Conservation (phyloP, 2,329 filamentous ascomycete genomes). For the Colletotrichum lini region DNA sequence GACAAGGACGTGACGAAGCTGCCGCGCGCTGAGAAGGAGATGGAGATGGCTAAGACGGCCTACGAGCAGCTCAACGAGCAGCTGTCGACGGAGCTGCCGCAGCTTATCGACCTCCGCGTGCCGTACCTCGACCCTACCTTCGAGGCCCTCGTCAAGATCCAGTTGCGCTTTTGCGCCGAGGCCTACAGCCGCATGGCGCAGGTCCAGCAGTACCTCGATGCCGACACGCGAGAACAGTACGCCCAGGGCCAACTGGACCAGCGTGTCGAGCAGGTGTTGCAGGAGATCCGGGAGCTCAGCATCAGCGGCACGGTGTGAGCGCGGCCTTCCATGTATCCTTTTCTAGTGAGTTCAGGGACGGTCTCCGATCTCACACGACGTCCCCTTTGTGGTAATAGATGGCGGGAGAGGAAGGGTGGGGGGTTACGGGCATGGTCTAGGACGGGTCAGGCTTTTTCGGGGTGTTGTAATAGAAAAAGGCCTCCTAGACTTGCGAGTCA, state of each 20-base stretch:
- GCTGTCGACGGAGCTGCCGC: conserved; percentile 90
- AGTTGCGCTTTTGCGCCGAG: conserved; percentile 96
- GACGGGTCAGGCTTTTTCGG: not conserved
- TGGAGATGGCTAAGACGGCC: conserved; percentile 91
- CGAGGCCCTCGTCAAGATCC: conserved; percentile 98
- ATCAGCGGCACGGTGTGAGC: conserved; percentile 80
- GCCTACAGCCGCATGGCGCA: conserved; percentile 98
- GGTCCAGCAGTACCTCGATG: conserved; percentile 97
- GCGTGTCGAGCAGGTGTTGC: conserved; percentile 93
- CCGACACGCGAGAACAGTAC: conserved; percentile 96
- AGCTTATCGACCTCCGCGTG: conserved; percentile 95
- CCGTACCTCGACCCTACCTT: conserved; percentile 98
- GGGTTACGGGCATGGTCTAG: conserved; percentile 6
- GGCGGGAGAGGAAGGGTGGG: not conserved
- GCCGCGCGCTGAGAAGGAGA: conserved; percentile 94
- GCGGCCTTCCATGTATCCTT: not conserved
- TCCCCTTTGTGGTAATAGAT: conserved; percentile 18
- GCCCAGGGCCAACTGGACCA: conserved; percentile 93
- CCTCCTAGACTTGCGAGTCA: conserved; percentile 25
- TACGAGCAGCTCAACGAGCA: conserved; percentile 99
- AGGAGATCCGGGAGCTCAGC: conserved; percentile 96
- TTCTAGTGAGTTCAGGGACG: not conserved
- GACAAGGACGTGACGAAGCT: conserved; percentile 99
- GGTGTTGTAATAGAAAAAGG: conserved; percentile 24
- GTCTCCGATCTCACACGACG: not conserved